Evolutionary conservation across 2,329 filamentous ascomycete species (phyloP).

Genomic region (Phialocephala sp.): DNA sequence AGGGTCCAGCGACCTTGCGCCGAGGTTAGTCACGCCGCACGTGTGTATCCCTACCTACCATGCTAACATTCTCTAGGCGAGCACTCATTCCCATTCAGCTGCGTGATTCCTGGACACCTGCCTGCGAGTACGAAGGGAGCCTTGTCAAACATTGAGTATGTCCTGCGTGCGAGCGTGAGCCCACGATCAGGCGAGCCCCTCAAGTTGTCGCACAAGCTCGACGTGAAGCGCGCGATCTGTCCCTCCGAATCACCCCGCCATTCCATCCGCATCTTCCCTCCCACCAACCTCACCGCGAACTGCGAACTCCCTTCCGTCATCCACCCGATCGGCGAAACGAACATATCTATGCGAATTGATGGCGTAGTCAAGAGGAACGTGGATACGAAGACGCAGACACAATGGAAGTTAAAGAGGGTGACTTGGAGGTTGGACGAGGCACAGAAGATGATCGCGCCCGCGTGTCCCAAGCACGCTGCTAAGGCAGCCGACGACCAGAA

Average conservation of each 20-base stretch:
- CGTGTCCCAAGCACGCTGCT: conserved; percentile 76
- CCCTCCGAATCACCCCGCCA: conserved; percentile 81
- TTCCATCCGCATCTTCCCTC: conserved; percentile 92
- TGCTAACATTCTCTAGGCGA: conserved; percentile 51
- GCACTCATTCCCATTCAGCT: conserved; percentile 88
- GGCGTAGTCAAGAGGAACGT: conserved; percentile 78
- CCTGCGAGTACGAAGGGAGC: conserved; percentile 80
- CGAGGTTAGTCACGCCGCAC: conserved; percentile 50
- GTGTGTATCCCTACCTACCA: background rate
- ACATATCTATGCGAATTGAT: conserved; percentile 78
- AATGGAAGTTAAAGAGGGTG: conserved; percentile 89
- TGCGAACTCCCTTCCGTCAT: conserved; percentile 83
- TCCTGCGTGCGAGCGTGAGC: conserved; percentile 71
- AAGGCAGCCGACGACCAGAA: conserved; percentile 52
- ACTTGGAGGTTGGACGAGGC: conserved; percentile 94
- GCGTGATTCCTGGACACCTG: conserved; percentile 83
- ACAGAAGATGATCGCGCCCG: conserved; percentile 77
- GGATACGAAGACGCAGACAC: conserved; percentile 72
- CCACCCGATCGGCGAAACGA: conserved; percentile 84
- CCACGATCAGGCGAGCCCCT: conserved; percentile 65
- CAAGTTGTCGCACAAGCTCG: conserved; percentile 70
- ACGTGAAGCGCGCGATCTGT: conserved; percentile 78
- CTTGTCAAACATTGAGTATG: conserved; percentile 78
- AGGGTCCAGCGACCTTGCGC: conserved; percentile 55
- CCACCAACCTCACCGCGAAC: conserved; percentile 88